Evolutionary conservation across 2,329 filamentous ascomycete genomes (phyloP).

Genomic region (Ophiosphaerella korrae): DNA sequence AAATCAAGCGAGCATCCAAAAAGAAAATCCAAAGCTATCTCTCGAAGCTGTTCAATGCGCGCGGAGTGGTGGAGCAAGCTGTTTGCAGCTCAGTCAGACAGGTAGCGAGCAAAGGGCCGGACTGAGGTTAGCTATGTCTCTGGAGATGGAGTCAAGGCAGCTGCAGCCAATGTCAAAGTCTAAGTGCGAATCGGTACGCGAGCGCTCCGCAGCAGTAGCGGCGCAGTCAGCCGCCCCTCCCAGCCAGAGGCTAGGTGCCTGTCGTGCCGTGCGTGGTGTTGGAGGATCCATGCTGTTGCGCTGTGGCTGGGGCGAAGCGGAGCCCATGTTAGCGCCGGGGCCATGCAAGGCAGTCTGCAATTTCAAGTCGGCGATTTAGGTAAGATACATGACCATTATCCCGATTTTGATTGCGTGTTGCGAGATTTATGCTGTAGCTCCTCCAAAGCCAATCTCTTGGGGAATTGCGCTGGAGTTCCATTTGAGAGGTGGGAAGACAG

Average conservation of each 20-base stretch:
- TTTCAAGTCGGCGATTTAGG: background rate
- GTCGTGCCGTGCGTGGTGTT: background rate
- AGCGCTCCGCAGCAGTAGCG: background rate
- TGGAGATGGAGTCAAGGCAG: constrained; percentile 2
- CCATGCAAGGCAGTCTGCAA: constrained; percentile 1
- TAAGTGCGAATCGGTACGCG: background rate
- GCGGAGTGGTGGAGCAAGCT: constrained; percentile 1
- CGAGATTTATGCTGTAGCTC: background rate
- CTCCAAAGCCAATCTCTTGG: background rate
- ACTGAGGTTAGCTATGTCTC: constrained; percentile 7
- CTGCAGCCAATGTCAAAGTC: background rate
- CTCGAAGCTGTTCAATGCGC: background rate
- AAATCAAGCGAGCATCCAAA: background rate
- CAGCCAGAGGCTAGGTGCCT: background rate
- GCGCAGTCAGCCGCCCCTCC: constrained; percentile 1
- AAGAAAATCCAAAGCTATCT: background rate
- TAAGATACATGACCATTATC: background rate
- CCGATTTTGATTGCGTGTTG: background rate
- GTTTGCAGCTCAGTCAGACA: constrained; percentile 5
- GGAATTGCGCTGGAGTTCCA: background rate
- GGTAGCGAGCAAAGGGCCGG: background rate
- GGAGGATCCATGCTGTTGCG: constrained; percentile 6
- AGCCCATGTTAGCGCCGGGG: constrained; percentile 5
- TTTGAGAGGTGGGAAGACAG: background rate
- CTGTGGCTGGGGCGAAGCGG: constrained; percentile 4